Conservation (phyloP, 2,329 filamentous ascomycete species). For the Lecanosticta acicola region DNA sequence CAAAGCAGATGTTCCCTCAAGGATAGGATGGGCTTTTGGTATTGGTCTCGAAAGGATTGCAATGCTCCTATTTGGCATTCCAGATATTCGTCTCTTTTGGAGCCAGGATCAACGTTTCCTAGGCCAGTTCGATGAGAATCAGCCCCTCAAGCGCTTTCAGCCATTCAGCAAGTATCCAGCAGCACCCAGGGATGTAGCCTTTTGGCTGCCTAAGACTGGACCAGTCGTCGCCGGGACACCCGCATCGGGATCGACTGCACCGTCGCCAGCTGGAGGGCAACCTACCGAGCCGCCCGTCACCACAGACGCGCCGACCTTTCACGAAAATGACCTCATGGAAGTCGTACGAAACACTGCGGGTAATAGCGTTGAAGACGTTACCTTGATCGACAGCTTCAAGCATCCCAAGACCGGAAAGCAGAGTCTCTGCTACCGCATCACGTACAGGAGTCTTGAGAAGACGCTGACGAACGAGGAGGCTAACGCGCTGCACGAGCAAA, state of each 20-base stretch:
- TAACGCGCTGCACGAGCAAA: constrained; percentile 66
- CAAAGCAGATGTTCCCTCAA: constrained; percentile 67
- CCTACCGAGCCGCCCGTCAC: constrained; percentile 31
- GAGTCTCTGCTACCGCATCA: constrained; percentile 88
- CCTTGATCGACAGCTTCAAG: constrained; percentile 75
- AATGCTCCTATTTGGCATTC: constrained; percentile 94
- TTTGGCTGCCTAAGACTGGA: constrained; percentile 62
- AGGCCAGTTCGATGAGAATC: constrained; percentile 61
- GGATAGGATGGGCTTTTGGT: constrained; percentile 92
- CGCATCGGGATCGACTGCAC: constrained; percentile 29
- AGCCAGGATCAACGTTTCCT: constrained; percentile 78
- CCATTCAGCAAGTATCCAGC: constrained; percentile 89
- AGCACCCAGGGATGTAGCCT: constrained; percentile 87
- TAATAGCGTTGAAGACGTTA: constrained; percentile 81
- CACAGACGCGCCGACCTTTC: constrained; percentile 51
- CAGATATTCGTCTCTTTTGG: constrained; percentile 97
- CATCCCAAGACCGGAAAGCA: constrained; percentile 78
- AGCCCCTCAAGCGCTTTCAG: constrained; percentile 59
- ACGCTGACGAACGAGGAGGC: constrained; percentile 81
- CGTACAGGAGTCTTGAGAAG: constrained; percentile 86
- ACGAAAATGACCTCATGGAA: constrained; percentile 98
- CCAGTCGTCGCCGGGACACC: constrained; percentile 29
- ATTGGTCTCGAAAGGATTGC: constrained; percentile 90
- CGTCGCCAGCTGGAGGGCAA: constrained; percentile 33
- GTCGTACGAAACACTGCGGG: constrained; percentile 77